phyloP scores from a whole-genome alignment of 73 alveolate genomes.

The Paramecium primaurelia region DNA sequence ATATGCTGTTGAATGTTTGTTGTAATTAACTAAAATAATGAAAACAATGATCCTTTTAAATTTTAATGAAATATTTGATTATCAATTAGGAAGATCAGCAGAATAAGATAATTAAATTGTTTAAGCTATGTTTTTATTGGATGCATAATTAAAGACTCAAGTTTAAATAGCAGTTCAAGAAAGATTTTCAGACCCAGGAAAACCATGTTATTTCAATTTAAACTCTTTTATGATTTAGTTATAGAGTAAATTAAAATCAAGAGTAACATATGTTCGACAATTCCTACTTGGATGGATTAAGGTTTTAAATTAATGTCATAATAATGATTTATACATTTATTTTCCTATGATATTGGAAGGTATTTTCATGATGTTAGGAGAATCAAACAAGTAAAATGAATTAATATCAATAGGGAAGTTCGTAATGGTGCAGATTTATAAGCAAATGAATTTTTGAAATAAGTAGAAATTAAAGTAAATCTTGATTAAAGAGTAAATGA shows the following conservation, averaged over 20 bases:
- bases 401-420: not conserved
- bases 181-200: not conserved
- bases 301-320: not conserved
- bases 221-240: not conserved
- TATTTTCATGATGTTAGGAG: conserved; percentile 38
- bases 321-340: conserved; percentile 13
- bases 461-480: conserved; percentile 4
- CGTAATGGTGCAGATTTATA: conserved; percentile 7
- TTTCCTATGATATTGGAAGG: conserved; percentile 14
- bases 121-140: not conserved
- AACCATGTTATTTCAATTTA: not conserved
- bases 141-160: not conserved
- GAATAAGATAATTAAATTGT: not conserved
- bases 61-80: conserved; percentile 26
- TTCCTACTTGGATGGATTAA: not conserved
- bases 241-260: not conserved
- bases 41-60: conserved; percentile 15
- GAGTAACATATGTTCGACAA: not conserved
- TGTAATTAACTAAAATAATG: not conserved
- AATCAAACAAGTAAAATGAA: conserved; percentile 14
- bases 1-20: conserved; percentile 11
- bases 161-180: not conserved
- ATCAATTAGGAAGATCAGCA: not conserved
- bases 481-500: conserved; percentile 8
- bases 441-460: conserved; percentile 19